A percentile compares a stretch with the other conserved stretches of the same genome.
These are phyloP conservation scores for Termitomyces sp. DNA, from an alignment of 768 basidiomycete species.

Conservation along the genomic window DNA sequence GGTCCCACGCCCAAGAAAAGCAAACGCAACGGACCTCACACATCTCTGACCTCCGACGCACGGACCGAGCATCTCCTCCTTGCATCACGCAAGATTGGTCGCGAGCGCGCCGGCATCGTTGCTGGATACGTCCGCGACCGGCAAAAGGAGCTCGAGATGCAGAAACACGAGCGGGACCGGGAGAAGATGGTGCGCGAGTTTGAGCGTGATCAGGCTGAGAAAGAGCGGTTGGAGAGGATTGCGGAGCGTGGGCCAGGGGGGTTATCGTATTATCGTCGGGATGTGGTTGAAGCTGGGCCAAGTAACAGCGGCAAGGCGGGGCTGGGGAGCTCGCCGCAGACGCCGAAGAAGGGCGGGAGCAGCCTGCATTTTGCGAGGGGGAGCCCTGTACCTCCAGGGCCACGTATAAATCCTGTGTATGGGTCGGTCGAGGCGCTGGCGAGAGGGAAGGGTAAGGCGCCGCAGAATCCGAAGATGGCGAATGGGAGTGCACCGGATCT, in stretches of 20 bases:
- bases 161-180: slow-evolving; percentile 24
- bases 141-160: slow-evolving; percentile 30
- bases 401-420: background rate
- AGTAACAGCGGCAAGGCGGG: background rate
- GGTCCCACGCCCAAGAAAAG: slow-evolving; percentile 2
- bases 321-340: slow-evolving; percentile 10
- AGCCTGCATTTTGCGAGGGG: slow-evolving; percentile 7
- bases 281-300: slow-evolving; percentile 6
- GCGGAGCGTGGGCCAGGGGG: slow-evolving; percentile 13
- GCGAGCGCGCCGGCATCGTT: slow-evolving; percentile 50
- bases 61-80: slow-evolving; percentile 65
- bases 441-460: slow-evolving; percentile 3
- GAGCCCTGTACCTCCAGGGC: slow-evolving; percentile 7
- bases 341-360: slow-evolving; percentile 9
- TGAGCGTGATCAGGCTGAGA: slow-evolving; percentile 25
- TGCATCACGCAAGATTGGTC: slow-evolving; percentile 65
- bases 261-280: slow-evolving; percentile 16
- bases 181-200: slow-evolving; percentile 21
- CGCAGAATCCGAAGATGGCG: background rate
- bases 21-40: slow-evolving; percentile 20
- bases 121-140: slow-evolving; percentile 42
- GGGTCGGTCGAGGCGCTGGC: slow-evolving; percentile 12
- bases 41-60: slow-evolving; percentile 51
- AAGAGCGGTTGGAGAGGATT: slow-evolving; percentile 21
- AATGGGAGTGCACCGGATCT: background rate